Evolutionary conservation across 345 rosid species (phyloP).

Genomic region (Sapria himalayana): DNA sequence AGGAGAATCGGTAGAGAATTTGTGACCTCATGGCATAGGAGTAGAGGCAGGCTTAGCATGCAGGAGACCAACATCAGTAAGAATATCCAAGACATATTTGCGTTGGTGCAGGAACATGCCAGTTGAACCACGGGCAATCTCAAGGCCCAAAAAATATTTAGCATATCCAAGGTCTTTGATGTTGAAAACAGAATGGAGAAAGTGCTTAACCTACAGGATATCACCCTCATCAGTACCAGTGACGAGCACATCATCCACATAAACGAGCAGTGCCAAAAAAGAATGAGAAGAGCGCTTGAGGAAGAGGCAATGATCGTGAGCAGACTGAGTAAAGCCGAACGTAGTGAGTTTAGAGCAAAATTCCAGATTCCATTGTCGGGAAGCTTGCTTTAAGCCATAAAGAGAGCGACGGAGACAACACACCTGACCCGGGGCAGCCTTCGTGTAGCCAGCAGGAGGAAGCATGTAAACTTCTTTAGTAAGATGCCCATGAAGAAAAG

Average conservation of each 20-base stretch:
- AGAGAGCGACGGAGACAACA: too few relatives aligned
- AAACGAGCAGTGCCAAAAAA: background rate
- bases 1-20: background rate
- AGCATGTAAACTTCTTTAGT: too few relatives aligned
- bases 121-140: background rate
- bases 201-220: background rate
- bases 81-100: constrained; percentile 3
- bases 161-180: constrained; percentile 3
- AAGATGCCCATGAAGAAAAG: too few relatives aligned
- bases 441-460: too few relatives aligned
- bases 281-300: too few relatives aligned
- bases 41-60: background rate
- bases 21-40: background rate
- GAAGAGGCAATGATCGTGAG: too few relatives aligned
- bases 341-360: too few relatives aligned
- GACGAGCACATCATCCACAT: constrained; percentile 4
- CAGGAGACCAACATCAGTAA: background rate
- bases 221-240: background rate
- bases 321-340: too few relatives aligned
- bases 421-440: too few relatives aligned
- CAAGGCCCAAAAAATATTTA: constrained; percentile 5
- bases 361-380: too few relatives aligned
- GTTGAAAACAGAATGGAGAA: background rate
- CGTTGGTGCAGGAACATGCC: background rate
- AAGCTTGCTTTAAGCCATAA: too few relatives aligned